Percentiles rank a stretch among this genome's conserved stretches.
phyloP scores from a whole-genome alignment of 257 asterid species.

The Primulina eburnea region DNA sequence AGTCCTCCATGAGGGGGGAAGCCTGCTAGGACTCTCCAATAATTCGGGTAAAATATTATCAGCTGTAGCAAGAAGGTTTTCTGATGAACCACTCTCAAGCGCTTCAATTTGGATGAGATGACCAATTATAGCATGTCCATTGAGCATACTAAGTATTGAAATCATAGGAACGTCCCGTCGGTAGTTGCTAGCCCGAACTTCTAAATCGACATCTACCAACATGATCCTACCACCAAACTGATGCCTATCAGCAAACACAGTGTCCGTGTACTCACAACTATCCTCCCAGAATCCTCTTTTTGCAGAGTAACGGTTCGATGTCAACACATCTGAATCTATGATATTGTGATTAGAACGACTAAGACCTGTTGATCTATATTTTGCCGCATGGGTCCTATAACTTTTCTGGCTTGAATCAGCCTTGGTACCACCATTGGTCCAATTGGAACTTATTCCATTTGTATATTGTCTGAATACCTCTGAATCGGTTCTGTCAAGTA shows the following conservation, averaged over 20 bases:
- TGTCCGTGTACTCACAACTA: constrained; percentile 41
- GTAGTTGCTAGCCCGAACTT: constrained; percentile 76
- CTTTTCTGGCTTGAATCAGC: constrained; percentile 35
- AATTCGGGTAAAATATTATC: constrained; percentile 48
- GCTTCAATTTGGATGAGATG: constrained; percentile 84
- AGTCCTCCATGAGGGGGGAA: constrained; percentile 82
- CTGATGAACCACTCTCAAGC: constrained; percentile 59
- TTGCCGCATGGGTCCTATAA: constrained; percentile 35
- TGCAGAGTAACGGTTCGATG: constrained; percentile 46
- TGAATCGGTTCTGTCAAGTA: constrained; percentile 44
- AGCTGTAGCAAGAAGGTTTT: constrained; percentile 36
- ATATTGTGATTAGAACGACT: constrained; percentile 32
- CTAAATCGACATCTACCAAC: constrained; percentile 75
- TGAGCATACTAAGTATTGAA: constrained; percentile 76
- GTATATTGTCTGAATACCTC: constrained; percentile 42
- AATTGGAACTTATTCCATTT: constrained; percentile 38
- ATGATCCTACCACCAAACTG: constrained; percentile 45
- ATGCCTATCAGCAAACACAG: constrained; percentile 37
- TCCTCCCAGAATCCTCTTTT: constrained; percentile 64
- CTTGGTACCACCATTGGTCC: constrained; percentile 38
- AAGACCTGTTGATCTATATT: constrained; percentile 42
- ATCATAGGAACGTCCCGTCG: constrained; percentile 74
- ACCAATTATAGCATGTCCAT: constrained; percentile 87
- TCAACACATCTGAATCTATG: constrained; percentile 41
- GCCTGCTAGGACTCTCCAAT: constrained; percentile 46